A percentile compares a stretch with the other conserved stretches of the same genome.
Evolutionary conservation across 805 yeast genomes (phyloP).

Genomic region (baker's yeast (Saccharomyces cerevisiae)): DNA sequence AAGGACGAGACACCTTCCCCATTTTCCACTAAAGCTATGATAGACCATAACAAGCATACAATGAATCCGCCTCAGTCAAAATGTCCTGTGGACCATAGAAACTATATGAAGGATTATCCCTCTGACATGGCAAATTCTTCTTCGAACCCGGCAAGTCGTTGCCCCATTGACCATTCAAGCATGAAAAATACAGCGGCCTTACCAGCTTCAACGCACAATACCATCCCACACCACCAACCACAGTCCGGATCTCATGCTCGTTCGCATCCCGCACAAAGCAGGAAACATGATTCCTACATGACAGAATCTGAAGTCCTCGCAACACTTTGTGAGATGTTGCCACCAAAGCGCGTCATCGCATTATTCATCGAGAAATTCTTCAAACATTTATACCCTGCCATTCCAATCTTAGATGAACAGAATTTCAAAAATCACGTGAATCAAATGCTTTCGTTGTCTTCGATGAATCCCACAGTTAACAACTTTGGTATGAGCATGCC

Average conservation of each 20-base stretch:
- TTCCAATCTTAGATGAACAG: conserved; percentile 59
- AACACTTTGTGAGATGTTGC: conserved; percentile 37
- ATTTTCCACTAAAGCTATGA: background rate
- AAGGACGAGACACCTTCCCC: background rate
- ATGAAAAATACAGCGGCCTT: background rate
- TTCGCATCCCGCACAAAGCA: background rate
- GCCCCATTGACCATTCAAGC: background rate
- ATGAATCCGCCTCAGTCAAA: conserved; percentile 1
- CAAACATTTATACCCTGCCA: conserved; percentile 48
- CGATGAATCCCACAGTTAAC: conserved; percentile 13
- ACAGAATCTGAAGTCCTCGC: conserved; percentile 12
- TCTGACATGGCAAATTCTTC: background rate
- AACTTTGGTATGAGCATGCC: background rate
- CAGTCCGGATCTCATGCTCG: background rate
- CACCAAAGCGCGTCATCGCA: conserved; percentile 49
- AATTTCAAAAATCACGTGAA: conserved; percentile 28
- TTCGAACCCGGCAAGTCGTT: background rate
- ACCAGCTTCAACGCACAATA: conserved; percentile 4
- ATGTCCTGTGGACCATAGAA: conserved; percentile 17
- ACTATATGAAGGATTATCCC: background rate
- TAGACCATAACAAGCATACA: background rate
- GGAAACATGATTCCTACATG: background rate
- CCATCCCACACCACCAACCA: background rate
- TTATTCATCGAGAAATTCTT: conserved; percentile 51
- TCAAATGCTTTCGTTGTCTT: conserved; percentile 12